These are phyloP conservation scores for Trichoderma semiorbis DNA, from an alignment of 2,329 filamentous ascomycete species.

Conservation along the genomic window DNA sequence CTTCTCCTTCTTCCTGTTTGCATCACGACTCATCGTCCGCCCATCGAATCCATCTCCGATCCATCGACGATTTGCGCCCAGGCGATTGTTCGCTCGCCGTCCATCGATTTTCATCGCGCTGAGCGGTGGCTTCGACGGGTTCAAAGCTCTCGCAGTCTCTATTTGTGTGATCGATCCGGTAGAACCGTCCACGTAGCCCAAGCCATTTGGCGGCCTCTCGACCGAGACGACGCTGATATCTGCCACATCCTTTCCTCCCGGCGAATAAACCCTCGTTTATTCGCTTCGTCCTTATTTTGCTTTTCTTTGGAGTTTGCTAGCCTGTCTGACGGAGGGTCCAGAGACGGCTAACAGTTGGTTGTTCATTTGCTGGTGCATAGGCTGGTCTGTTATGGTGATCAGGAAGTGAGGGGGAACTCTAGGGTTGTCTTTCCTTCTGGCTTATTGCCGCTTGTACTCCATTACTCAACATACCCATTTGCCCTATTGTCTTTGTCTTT, in stretches of 20 bases:
- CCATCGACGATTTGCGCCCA: neutral
- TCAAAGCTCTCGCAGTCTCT: neutral
- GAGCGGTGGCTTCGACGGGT: neutral
- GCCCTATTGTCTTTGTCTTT: conserved; percentile 34
- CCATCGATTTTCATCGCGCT: neutral
- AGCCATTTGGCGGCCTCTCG: neutral
- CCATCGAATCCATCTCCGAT: conserved; percentile 22
- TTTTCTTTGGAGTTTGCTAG: conserved; percentile 21
- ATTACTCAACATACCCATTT: conserved; percentile 36
- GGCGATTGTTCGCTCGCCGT: neutral
- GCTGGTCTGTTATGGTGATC: conserved; percentile 32
- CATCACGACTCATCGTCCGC: conserved; percentile 20
- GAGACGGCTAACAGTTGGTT: conserved; percentile 29
- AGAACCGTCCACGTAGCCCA: neutral
- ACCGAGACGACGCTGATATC: neutral
- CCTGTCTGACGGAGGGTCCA: conserved; percentile 25
- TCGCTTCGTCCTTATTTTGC: conserved; percentile 16
- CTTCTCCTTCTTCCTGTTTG: conserved; percentile 5
- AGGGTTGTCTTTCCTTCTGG: conserved; percentile 36
- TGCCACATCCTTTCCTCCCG: neutral
- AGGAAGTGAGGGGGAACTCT: conserved; percentile 37
- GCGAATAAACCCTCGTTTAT: neutral
- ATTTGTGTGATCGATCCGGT: neutral
- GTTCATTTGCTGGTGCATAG: conserved; percentile 26
- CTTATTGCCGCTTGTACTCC: conserved; percentile 39